Evolutionary conservation across 2,329 filamentous ascomycete species (phyloP), one percentile per base, ranked within the genome.

Genomic region (Fusarium sororula): DNA sequence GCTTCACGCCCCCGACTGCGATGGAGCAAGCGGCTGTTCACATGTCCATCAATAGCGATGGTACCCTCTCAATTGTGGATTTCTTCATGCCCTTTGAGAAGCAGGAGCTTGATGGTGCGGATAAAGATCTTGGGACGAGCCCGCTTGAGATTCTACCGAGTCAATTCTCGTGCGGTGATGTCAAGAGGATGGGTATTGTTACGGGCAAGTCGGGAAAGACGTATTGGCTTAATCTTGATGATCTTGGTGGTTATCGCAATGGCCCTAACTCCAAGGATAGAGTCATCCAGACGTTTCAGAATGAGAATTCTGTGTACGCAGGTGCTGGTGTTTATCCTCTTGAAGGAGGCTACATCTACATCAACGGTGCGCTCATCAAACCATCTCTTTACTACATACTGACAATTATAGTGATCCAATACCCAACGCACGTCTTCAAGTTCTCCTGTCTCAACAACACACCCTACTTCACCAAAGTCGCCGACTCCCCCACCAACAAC

Each of bases 1-100:
- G 83, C 2, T 83, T 80, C 60, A 77, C 79, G 5, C 82, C 83
- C 0, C 83, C 83, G 0, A 83, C 83, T 0, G 81, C 85, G 0
- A 78, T 87, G 39, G 85, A 87, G 39, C 82, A 87, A 71, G 83
- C 84, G 0, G 83, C 85, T 3, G 82, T 84, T 13, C 85, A 85
- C 69, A 83, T 87, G 79, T 82, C 80, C 1, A 78, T 85, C 37
- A 82, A 83, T 32, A 63, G 74, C 1, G 80, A 83, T 4, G 86
- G 85, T 3, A 85, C 83, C 28, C 77, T 89, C 1, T 81, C 80
- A 1, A 71, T 88, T 8, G 81, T 83, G 15, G 87, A 89, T 58
- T 89, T 88, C 74, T 89, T 89, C 66, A 86, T 89, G 82, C 87
- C 87, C 0, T 87, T 83, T 70, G 86, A 88, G 53, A 88, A 89